Evolutionary conservation across 768 basidiomycete genomes (phyloP), one percentile per base, ranked within the genome.

Genomic region (Suillus decipiens): DNA sequence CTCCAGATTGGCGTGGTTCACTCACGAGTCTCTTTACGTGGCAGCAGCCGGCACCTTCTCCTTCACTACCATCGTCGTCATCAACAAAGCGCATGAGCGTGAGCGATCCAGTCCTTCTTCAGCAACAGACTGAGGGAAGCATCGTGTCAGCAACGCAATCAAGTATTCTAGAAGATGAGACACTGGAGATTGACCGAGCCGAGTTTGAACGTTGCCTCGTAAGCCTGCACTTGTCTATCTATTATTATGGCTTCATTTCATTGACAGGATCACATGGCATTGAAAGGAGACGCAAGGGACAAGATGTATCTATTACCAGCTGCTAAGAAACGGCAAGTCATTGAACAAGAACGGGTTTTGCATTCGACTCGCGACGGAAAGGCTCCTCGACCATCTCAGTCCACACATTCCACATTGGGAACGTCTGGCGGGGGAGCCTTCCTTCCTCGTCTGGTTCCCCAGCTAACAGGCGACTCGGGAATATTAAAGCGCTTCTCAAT

Each of bases 151-250:
- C 31, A 41, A 65, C 60, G n/a, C 53, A 66, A n/a, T 65, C 68
- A n/a, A 70, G 70, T 36, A 53, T 63, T 31, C 67, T 59, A 51
- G 73, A 70, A 28, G 76, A 73, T 19, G 61, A 36, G 24, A 66
- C 58, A 5, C 31, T 61, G 9, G 82, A 84, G 54, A 28, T 68
- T 14, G 82, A 85, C 63, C 61, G 67, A 22, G 72, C 70, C 15
- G 82, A 82, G 36, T 92, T 93, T 63, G 89, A 92, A 61, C 77
- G 80, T 47, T 85, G 92, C 79, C 81, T 95, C 70, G 91, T 92
- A 69, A 58, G n/a, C 8, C 10, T 39, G 47, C 19, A 14, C 36
- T 1, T 60, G 34, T 17, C 3, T 50, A 42, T 33, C 24, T 50
- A 45, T 33, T 31, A 19, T 61, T 28, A 61, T 47, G 22, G 37